Base-by-base conservation (phyloP, 176 grass and related monocot genomes). In the Chloris gayana region DNA sequence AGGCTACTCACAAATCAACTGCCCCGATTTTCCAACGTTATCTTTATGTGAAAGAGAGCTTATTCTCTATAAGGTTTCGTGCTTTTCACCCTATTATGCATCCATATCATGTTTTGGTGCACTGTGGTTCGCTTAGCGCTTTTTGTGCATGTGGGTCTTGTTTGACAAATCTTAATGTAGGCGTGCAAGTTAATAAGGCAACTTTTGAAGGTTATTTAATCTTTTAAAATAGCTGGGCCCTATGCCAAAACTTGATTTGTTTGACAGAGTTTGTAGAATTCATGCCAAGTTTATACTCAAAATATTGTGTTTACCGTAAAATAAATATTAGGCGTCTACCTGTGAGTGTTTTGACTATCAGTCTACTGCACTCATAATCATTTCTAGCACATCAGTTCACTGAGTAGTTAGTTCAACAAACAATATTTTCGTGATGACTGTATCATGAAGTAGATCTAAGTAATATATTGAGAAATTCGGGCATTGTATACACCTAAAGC, bases 1-100 rank as follows among this genome's bases (percentile, higher is more conserved):
- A 95, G 80, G 95, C 86, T 73, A 70, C 33, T 79, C 95, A 98
- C 77, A 98, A 95, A 82, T 98, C 95, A 81, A 91, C 90, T 74
- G 68, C 57, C 31, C 82, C 87, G 25, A 83, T 80, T 75, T 98
- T 95, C 69, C 83, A 93, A 64, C 82, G 90, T 60, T 98, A 98
- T 83, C 71, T 91, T 80, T 93, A 89, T 74, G 88, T 95, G 77
- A 98, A 88, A 86, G 87, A 98, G 67, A 80, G 25, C 68, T 77
- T 98, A 59, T 22, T 85, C 12, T 76, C 81, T 83, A 88, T 81
- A 37, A 95, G 92, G 92, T 98, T 79, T 74, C 51, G 37, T 76
- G n/a, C n/a, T 74, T 80, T 60, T 73, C 61, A 37, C 5, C 35
- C 32, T 47, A 75, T 80, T 69, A 38, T 35, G 2, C 22, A 50